Evolutionary conservation across 23 red algal genomes (phyloP), one percentile per base, ranked within the genome.

Genomic region (Gracilaria vermiculophylla): DNA sequence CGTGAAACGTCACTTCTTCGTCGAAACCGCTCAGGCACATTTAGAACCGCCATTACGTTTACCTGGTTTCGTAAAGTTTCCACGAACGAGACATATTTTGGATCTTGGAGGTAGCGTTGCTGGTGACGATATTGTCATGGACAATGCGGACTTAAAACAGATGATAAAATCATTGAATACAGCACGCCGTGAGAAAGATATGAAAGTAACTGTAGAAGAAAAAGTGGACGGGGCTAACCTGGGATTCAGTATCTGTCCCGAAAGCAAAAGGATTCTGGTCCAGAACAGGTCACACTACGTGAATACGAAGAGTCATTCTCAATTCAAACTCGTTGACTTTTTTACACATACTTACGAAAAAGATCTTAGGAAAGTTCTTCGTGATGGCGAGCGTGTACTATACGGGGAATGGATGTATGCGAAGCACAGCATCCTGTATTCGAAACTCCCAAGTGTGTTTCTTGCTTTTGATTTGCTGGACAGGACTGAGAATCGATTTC

Each of bases 381-480:
- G 64, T 2, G 33, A n/a, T 11, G 64, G 64, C 20, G 34, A 69
- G 19, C 64, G 64, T 3, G 14, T 69, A n/a, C 20, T 69, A 34
- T 69, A 69, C 34, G 64, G 64, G 20, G 64, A 69, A 69, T 69
- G 64, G 64, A 69, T 69, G 64, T 69, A 69, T 21, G 32, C 37
- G 2, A 36, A 69, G 19, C 64, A 69, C 20, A 69, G 64, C 64
- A 69, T 69, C 37, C 64, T 41, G 3, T 69, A 69, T 17, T 69
- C 64, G 17, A 69, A 41, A n/a, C 64, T 69, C 17, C 64, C 64
- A 16, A 69, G 64, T 17, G 34, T 69, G 19, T 69, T 69, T 69
- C 64, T 69, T 15, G 64, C 64, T 2, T 69, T 69, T 34, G 64
- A 69, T 69, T 69, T 69, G 64, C 40, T 69, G 35, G 64, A 41